Conservation (phyloP, 257 asterid genomes). For the Catharanthus roseus region DNA sequence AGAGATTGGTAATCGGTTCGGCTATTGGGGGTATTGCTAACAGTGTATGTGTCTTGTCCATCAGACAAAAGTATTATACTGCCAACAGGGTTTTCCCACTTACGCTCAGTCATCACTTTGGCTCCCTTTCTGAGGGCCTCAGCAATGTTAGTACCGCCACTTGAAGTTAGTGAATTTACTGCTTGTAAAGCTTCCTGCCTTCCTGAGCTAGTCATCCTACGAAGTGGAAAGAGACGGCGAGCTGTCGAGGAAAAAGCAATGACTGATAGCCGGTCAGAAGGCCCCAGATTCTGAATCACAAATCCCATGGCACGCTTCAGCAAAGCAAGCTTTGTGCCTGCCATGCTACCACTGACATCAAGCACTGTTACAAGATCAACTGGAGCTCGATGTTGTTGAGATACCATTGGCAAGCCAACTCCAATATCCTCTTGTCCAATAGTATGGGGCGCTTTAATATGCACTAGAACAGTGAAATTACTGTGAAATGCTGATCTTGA, state of each 20-base stretch:
- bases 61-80: conserved; percentile 80
- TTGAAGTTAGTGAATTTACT: conserved; percentile 67
- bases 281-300: conserved; percentile 72
- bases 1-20: conserved; percentile 27
- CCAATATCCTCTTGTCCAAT: conserved; percentile 18
- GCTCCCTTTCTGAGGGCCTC: conserved; percentile 75
- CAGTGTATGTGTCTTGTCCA: conserved; percentile 77
- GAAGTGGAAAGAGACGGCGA: conserved; percentile 77
- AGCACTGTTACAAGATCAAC: conserved; percentile 84
- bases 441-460: conserved; percentile 66
- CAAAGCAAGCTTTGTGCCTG: conserved; percentile 86
- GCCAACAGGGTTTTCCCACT: conserved; percentile 58
- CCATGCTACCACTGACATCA: conserved; percentile 98
- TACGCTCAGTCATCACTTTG: conserved; percentile 67
- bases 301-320: conserved; percentile 93
- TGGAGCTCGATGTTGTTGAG: conserved; percentile 57
- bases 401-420: conserved; percentile 19
- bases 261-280: conserved; percentile 82
- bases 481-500: conserved; percentile 34
- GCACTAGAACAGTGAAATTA: conserved; percentile 57
- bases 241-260: conserved; percentile 85
- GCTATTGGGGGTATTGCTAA: conserved; percentile 16
- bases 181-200: conserved; percentile 68
- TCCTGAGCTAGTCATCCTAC: conserved; percentile 63
- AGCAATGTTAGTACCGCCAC: conserved; percentile 84